Evolutionary conservation across 441 rosid genomes (phyloP).

Genomic region (Aleurites moluccanus): DNA sequence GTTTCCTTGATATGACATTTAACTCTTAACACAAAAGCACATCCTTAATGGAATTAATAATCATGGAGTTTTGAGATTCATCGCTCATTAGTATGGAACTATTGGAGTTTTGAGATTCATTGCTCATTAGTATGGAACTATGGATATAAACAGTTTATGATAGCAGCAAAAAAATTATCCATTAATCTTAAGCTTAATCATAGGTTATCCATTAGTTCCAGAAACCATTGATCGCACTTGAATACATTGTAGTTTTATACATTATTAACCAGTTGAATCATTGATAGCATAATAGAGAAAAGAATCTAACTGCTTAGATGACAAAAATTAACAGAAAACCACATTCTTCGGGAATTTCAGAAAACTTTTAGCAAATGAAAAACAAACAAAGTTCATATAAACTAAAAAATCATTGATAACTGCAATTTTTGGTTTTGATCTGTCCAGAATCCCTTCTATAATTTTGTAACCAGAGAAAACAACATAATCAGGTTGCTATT

Average conservation of each 20-base stretch:
- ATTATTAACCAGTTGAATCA: not conserved
- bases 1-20: not conserved
- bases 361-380: no score
- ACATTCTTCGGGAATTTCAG: not conserved
- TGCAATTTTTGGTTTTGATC: not conserved
- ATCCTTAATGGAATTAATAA: not conserved
- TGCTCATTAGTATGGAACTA: not conserved
- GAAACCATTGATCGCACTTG: not conserved
- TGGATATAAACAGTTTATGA: not conserved
- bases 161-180: not conserved
- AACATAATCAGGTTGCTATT: no score
- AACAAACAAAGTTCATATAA: no score
- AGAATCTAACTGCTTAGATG: not conserved
- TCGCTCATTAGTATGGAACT: no score
- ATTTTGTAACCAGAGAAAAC: no score
- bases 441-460: no score
- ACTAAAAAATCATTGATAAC: not conserved
- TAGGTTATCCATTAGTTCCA: not conserved
- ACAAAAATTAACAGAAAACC: not conserved
- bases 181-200: not conserved
- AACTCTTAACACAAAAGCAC: not conserved
- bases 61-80: not conserved
- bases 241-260: not conserved
- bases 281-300: no score
- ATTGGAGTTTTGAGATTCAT: not conserved